These are phyloP conservation scores for Oenanthe javanica DNA, from an alignment of 140 eudicot species.

Conservation along the genomic window DNA sequence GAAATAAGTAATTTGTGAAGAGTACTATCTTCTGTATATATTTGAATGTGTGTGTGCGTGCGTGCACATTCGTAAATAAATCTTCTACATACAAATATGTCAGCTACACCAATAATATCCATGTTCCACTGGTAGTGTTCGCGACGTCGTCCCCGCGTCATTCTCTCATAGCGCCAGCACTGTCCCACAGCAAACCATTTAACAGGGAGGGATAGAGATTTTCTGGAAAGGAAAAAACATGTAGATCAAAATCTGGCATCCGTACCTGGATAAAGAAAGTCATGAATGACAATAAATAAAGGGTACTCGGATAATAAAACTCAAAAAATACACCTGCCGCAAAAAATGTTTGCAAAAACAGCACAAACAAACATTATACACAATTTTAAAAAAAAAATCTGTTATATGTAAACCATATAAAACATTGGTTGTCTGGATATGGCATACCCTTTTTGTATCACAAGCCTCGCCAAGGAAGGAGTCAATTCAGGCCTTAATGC, in stretches of 20 bases:
- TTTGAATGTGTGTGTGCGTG: not conserved
- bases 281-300: slow-evolving; percentile 36
- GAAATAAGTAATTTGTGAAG: not conserved
- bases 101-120: slow-evolving; percentile 96
- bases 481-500: slow-evolving; percentile 98
- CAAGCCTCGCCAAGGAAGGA: slow-evolving; percentile 97
- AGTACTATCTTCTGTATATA: not conserved
- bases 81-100: slow-evolving; percentile 48
- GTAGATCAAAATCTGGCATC: slow-evolving; percentile 63
- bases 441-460: slow-evolving; percentile 90
- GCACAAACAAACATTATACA: not conserved
- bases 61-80: not conserved
- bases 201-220: slow-evolving; percentile 83
- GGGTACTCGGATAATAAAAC: not conserved
- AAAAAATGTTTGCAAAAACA: not conserved
- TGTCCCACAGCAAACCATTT: slow-evolving; percentile 99
- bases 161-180: slow-evolving; percentile 98
- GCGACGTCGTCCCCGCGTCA: slow-evolving; percentile 95
- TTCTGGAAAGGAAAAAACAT: slow-evolving; percentile 75
- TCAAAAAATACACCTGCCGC: not conserved
- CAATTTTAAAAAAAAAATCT: not conserved
- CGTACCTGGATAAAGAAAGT: slow-evolving; percentile 53
- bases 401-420: not conserved
- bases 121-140: slow-evolving; percentile 99
- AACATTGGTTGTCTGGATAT: not conserved